A percentile compares a stretch with the other conserved stretches of the same genome.
phyloP scores from a whole-genome alignment of 805 yeast species.

The Starmerella davenportii region DNA sequence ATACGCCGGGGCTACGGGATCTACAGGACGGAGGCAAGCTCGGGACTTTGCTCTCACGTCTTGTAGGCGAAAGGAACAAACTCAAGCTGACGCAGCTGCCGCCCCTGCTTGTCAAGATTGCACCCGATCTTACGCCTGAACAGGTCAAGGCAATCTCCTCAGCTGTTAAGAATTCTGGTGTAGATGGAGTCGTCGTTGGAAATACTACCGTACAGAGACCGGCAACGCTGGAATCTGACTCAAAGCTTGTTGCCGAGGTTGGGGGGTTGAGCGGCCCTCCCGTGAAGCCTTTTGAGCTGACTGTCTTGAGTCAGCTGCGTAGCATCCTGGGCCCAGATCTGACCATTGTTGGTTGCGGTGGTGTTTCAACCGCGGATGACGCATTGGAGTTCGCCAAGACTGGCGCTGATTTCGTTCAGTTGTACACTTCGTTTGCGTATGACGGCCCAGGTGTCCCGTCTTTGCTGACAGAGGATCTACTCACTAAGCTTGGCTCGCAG shows the following conservation, averaged over 20 bases:
- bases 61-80: slow-evolving; percentile 49
- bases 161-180: slow-evolving; percentile 54
- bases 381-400: slow-evolving; percentile 83
- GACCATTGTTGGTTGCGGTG: slow-evolving; percentile 86
- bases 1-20: slow-evolving; percentile 85
- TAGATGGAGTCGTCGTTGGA: slow-evolving; percentile 84
- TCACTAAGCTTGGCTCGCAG: slow-evolving; percentile 53
- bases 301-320: slow-evolving; percentile 53
- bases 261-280: slow-evolving; percentile 95
- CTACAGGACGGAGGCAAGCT: slow-evolving; percentile 64
- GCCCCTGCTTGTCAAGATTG: slow-evolving; percentile 76
- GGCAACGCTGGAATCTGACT: slow-evolving; percentile 32
- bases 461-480: slow-evolving; percentile 41
- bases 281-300: slow-evolving; percentile 56
- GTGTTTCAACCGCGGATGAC: slow-evolving; percentile 72
- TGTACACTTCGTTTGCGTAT: slow-evolving; percentile 82
- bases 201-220: slow-evolving; percentile 88
- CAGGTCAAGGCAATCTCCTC: slow-evolving; percentile 70
- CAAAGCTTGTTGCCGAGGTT: slow-evolving; percentile 24
- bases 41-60: slow-evolving; percentile 44
- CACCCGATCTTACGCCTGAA: slow-evolving; percentile 73
- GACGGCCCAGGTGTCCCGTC: slow-evolving; percentile 74
- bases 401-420: slow-evolving; percentile 77
- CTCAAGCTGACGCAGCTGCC: slow-evolving; percentile 37
- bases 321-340: slow-evolving; percentile 58